phyloP scores from a whole-genome alignment of 805 yeast species.

The Metschnikowia colocasiae region DNA sequence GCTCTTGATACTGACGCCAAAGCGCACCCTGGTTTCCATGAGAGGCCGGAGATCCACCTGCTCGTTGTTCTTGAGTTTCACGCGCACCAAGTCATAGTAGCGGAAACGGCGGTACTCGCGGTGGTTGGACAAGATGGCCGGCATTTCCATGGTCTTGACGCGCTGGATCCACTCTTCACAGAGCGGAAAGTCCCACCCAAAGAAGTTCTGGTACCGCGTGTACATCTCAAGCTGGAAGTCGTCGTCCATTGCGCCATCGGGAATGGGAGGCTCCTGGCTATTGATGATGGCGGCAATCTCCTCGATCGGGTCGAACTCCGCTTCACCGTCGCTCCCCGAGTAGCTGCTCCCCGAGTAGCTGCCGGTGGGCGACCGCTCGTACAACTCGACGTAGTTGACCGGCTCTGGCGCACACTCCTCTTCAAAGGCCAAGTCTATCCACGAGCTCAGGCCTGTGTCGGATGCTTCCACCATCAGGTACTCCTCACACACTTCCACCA shows the following conservation, averaged over 20 bases:
- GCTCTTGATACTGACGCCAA: neutral
- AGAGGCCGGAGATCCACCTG: slow-evolving; percentile 1
- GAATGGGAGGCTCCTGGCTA: neutral
- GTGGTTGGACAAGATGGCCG: slow-evolving; percentile 2
- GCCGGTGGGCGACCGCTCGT: neutral
- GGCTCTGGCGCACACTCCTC: neutral
- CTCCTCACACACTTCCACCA: neutral
- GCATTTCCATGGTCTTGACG: slow-evolving; percentile 1
- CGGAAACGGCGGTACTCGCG: slow-evolving; percentile 14
- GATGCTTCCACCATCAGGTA: neutral
- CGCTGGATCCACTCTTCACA: slow-evolving; percentile 2
- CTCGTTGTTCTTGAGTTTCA: neutral
- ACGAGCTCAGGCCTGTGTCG: neutral
- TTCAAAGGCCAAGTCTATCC: neutral
- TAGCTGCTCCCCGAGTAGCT: too few relatives aligned
- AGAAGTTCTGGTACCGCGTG: slow-evolving; percentile 1
- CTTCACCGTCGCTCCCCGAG: too few relatives aligned
- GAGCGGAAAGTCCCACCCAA: slow-evolving; percentile 2
- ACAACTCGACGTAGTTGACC: neutral
- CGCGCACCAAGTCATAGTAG: slow-evolving; percentile 13
- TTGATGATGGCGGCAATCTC: slow-evolving; percentile 1
- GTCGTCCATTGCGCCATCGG: neutral
- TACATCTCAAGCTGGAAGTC: neutral
- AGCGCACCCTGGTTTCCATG: neutral
- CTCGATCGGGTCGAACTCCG: neutral